Conservation (phyloP, 306 rosid species). For the Vachellia collinsii region DNA sequence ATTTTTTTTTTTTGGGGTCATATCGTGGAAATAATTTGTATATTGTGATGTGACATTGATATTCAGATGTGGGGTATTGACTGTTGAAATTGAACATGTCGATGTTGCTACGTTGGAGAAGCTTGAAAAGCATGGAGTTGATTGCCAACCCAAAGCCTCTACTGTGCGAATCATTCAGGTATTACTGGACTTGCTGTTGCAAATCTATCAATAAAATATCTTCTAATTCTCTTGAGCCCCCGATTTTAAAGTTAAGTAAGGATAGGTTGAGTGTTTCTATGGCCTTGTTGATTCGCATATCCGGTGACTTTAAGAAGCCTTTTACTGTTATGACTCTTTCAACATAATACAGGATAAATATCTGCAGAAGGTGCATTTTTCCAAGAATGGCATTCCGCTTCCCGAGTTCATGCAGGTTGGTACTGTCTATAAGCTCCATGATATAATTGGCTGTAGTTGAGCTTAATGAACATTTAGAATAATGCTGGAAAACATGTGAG, state of each 20-base stretch:
- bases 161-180: slow-evolving; percentile 87
- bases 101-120: slow-evolving; percentile 82
- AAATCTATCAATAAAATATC: background rate
- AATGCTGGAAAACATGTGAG: slow-evolving; percentile 7
- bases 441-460: slow-evolving; percentile 9
- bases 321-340: background rate
- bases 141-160: slow-evolving; percentile 90
- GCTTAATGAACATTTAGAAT: slow-evolving; percentile 24
- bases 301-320: background rate
- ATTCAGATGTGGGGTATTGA: slow-evolving; percentile 80
- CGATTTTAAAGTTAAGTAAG: no score
- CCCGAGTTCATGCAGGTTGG: slow-evolving; percentile 56
- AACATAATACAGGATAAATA: slow-evolving; percentile 10
- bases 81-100: slow-evolving; percentile 91
- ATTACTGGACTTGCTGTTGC: background rate
- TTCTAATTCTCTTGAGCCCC: background rate
- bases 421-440: slow-evolving; percentile 18
- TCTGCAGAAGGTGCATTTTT: slow-evolving; percentile 20
- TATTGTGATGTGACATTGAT: slow-evolving; percentile 37
- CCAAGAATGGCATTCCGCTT: slow-evolving; percentile 3
- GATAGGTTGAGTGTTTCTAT: background rate
- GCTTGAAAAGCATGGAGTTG: slow-evolving; percentile 91
- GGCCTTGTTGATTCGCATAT: background rate
- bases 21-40: slow-evolving; percentile 4
- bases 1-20: background rate